Evolutionary conservation across 192 early-diverging fungal genomes (phyloP).

Genomic region (Gryganskiella cystojenkinii): DNA sequence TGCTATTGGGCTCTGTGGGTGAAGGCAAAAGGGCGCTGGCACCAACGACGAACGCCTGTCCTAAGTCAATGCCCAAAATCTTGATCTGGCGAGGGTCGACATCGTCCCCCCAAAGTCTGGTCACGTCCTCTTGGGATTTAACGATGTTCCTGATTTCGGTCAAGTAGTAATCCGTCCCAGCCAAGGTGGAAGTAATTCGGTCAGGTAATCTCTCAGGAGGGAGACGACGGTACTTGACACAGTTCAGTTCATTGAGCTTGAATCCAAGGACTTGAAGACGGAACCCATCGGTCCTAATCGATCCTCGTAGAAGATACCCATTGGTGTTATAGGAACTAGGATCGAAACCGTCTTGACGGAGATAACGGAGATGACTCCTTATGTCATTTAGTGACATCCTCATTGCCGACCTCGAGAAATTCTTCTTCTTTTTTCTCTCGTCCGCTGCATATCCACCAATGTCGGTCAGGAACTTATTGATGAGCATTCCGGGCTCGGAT

Average conservation of each 20-base stretch:
- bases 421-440: background rate
- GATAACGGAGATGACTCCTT: background rate
- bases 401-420: background rate
- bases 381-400: background rate
- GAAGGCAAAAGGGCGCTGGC: slow-evolving; percentile 12
- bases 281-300: slow-evolving; percentile 16
- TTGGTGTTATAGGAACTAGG: background rate
- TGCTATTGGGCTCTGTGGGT: slow-evolving; percentile 5
- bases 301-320: slow-evolving; percentile 16
- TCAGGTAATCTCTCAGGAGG: background rate
- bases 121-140: slow-evolving; percentile 8
- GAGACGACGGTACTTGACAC: slow-evolving; percentile 9
- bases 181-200: slow-evolving; percentile 4
- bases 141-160: slow-evolving; percentile 22
- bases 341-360: slow-evolving; percentile 3
- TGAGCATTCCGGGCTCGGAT: background rate
- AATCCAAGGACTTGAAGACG: slow-evolving; percentile 15
- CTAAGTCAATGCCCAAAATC: slow-evolving; percentile 15
- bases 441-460: slow-evolving; percentile 5
- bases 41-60: slow-evolving; percentile 14
- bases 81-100: slow-evolving; percentile 9
- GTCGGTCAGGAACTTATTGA: slow-evolving; percentile 6
- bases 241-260: slow-evolving; percentile 22
- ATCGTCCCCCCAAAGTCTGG: background rate
- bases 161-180: slow-evolving; percentile 7